These are phyloP conservation scores for Auricularia heimuer DNA, from an alignment of 768 basidiomycete genomes.

Conservation along the genomic window DNA sequence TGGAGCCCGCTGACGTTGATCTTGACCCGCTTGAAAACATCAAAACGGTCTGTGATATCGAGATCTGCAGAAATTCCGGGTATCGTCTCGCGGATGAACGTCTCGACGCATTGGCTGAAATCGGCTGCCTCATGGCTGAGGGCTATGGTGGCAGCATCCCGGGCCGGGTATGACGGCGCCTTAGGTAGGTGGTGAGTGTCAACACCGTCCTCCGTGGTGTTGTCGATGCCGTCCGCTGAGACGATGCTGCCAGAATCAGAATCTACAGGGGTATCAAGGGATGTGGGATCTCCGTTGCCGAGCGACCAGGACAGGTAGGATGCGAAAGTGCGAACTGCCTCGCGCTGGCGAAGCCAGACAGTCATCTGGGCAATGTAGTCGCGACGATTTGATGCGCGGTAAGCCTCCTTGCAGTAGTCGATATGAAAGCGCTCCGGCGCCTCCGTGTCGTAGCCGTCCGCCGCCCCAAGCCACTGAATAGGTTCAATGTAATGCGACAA, in stretches of 20 bases:
- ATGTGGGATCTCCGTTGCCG: constrained; percentile 6
- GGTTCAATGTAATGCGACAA: constrained; percentile 18
- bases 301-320: constrained; percentile 20
- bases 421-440: constrained; percentile 32
- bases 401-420: constrained; percentile 30
- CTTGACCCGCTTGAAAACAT: neutral
- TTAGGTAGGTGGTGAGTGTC: neutral
- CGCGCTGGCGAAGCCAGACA: constrained; percentile 25
- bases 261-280: neutral
- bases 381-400: constrained; percentile 20
- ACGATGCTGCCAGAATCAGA: neutral
- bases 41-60: neutral
- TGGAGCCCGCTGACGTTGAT: neutral
- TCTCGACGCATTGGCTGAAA: neutral
- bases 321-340: constrained; percentile 21
- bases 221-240: neutral
- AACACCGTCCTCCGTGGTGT: too few relatives aligned
- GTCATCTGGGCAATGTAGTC: constrained; percentile 32
- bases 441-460: constrained; percentile 29
- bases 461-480: constrained; percentile 19
- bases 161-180: neutral
- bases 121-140: neutral
- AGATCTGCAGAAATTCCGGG: neutral
- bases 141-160: neutral
- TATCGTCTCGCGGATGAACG: neutral